These are phyloP conservation scores for Penicillium sp. DNA, from an alignment of 2,329 filamentous ascomycete species.

Conservation along the genomic window DNA sequence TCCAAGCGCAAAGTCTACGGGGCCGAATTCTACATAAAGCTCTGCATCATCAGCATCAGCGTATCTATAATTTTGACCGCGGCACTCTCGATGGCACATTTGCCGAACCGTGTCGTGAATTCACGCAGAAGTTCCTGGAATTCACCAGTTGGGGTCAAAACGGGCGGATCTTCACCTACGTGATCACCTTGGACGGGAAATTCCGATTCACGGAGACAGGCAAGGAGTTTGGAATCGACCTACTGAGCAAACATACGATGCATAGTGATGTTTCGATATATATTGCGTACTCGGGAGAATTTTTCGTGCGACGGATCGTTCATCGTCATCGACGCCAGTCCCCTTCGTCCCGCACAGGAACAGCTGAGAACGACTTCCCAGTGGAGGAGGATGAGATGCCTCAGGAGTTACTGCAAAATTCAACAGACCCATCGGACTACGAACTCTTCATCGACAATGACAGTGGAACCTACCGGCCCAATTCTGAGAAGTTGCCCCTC, in stretches of 20 bases:
- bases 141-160: constrained; percentile 85
- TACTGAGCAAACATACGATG: constrained; percentile 95
- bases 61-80: constrained; percentile 85
- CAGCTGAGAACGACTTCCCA: constrained; percentile 30
- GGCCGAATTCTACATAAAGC: constrained; percentile 81
- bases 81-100: constrained; percentile 72
- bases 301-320: constrained; percentile 74
- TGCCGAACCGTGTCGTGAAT: constrained; percentile 64
- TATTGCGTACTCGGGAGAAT: constrained; percentile 89
- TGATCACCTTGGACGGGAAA: constrained; percentile 81
- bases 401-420: constrained; percentile 45
- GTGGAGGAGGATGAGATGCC: constrained; percentile 30
- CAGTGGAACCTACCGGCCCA: constrained; percentile 87
- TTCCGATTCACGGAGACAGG: constrained; percentile 94
- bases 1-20: constrained; percentile 72
- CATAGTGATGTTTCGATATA: constrained; percentile 90
- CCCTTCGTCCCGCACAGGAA: constrained; percentile 11
- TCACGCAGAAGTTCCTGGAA: constrained; percentile 78
- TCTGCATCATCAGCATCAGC: constrained; percentile 83
- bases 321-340: constrained; percentile 43
- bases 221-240: constrained; percentile 90
- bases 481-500: constrained; percentile 70
- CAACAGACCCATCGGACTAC: constrained; percentile 63
- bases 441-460: constrained; percentile 95
- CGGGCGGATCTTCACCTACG: constrained; percentile 85